Base-by-base conservation (phyloP, 108 stramenopile species). In the Cyclostephanos tholiformis region DNA sequence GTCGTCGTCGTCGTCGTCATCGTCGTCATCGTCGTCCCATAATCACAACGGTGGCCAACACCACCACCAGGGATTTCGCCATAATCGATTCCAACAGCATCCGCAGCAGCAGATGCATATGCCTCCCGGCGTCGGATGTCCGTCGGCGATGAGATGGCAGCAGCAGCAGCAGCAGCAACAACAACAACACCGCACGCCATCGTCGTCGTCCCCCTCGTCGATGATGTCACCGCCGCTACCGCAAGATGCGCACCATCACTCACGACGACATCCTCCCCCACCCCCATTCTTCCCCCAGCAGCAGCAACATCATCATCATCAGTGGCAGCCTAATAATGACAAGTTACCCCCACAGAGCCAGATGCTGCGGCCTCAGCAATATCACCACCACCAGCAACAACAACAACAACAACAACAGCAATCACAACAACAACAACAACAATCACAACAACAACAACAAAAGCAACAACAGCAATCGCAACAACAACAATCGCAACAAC, bases 11-110 rank as follows among this genome's bases (percentile, higher is more conserved):
- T 4, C 32, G 32, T 32, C n/a, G n/a, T n/a, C n/a, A n/a, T 32
- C 32, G 3, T 32, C 32, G 32, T 32, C 32, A 4, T 4, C 32
- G 32, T 32, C 32, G 2, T 4, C 32, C 32, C 32, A 32, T 32
- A 2, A 32, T 32, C 32, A 2, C 32, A 32, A 32, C 32, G 32
- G 32, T 4, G 4, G 32, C 32, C 56, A 64, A 12, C 30, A 36
- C 22, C 63, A 64, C 26, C 43, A 60, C 60, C 46, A 38, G 12
- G 51, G 35, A 29, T 66, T 66, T 19, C 65, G 65, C 30, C 49
- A 66, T n/a, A 43, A 66, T 44, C 48, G 69, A 44, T 71, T 71
- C 60, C 59, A 67, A 29, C 65, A 29, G 19, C 65, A 44, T 10
- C 50, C 65, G 23, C 64, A 41, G 30, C 41, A 9, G 3, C 61